A percentile compares a stretch with the other conserved stretches of the same genome.
Conservation (phyloP, 2,329 filamentous ascomycete genomes). For the Penicillium olsonii region DNA sequence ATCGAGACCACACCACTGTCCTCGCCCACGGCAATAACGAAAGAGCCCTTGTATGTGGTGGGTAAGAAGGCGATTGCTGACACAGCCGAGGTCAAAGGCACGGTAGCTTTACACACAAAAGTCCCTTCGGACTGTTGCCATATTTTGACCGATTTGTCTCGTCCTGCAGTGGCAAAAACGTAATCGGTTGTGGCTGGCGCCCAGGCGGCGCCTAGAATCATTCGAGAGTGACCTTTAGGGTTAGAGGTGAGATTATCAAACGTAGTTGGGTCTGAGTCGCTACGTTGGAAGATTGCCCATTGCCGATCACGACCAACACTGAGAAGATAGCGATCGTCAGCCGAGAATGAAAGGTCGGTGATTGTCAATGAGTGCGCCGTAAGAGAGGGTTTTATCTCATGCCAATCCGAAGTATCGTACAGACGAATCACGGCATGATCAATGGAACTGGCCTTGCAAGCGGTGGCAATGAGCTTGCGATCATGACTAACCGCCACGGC, state of each 20-base stretch:
- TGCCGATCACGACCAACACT: slow-evolving; percentile 90
- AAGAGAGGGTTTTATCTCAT: slow-evolving; percentile 79
- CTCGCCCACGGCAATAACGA: slow-evolving; percentile 49
- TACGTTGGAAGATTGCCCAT: slow-evolving; percentile 77
- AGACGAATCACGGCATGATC: slow-evolving; percentile 93
- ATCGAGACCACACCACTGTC: slow-evolving; percentile 50
- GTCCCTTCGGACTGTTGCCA: slow-evolving; percentile 55
- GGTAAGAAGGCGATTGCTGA: slow-evolving; percentile 70
- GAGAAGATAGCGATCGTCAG: slow-evolving; percentile 71
- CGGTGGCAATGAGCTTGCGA: slow-evolving; percentile 77
- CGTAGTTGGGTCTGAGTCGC: slow-evolving; percentile 33
- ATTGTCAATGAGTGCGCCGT: slow-evolving; percentile 85
- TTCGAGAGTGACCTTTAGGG: slow-evolving; percentile 82
- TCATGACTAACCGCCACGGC: slow-evolving; percentile 77
- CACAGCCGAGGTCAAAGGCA: slow-evolving; percentile 61
- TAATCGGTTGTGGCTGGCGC: slow-evolving; percentile 53
- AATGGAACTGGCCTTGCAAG: slow-evolving; percentile 86
- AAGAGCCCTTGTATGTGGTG: slow-evolving; percentile 24
- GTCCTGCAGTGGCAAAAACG: slow-evolving; percentile 81
- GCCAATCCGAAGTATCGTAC: slow-evolving; percentile 85
- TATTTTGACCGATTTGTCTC: slow-evolving; percentile 81
- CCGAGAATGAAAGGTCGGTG: slow-evolving; percentile 77
- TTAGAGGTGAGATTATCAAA: slow-evolving; percentile 68
- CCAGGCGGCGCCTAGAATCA: slow-evolving; percentile 91
- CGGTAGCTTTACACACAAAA: slow-evolving; percentile 56